Base-by-base conservation (phyloP, 2,329 filamentous ascomycete species). In the Parastagonospora avenae region DNA sequence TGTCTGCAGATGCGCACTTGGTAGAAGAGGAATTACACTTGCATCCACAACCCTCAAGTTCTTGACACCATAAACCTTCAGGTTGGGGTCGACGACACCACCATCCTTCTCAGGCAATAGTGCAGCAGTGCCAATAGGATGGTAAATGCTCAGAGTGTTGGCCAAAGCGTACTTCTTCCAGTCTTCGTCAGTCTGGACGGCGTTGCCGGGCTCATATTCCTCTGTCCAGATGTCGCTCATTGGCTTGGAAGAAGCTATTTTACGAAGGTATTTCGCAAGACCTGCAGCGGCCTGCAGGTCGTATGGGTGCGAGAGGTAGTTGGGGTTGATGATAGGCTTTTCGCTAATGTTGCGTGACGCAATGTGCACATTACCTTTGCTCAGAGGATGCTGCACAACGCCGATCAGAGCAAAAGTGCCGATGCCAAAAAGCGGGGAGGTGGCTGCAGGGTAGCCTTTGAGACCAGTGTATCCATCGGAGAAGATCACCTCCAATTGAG, bases 381-480 rank as follows among this genome's bases (percentile, higher is more conserved):
- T 66, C 38, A 71, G 56, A 56, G 74, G 70, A 44, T 74, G 71
- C 38, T 70, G 64, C 1, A 75, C 57, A 2, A 63, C 63, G n/a
- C 65, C 66, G 28, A 74, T 71, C 1, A 75, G 51, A n/a, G 68
- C 61, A 41, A 70, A 66, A 39, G 65, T 72, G n/a, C 51, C 49
- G n/a, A 60, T 62, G 14, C 67, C 65, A 32, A 62, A 66, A 6
- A 62, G 52, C 1, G 62, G 50, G 1, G 57, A 73, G 41, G 56
- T 74, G 11, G 46, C 52, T 2, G 55, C 54, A 1, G 65, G 65
- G 37, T 70, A 68, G 31, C 74, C 71, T 55, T 72, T 73, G 36
- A 68, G 54, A 12, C 78, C 77, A 1, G 75, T 76, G 60, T 78
- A 79, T 2, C 76, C 76, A 51, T 79, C 77, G 1, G 74, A 75